Evolutionary conservation across 208 protist genomes (phyloP).

Genomic region (Trypanosoma avium): DNA sequence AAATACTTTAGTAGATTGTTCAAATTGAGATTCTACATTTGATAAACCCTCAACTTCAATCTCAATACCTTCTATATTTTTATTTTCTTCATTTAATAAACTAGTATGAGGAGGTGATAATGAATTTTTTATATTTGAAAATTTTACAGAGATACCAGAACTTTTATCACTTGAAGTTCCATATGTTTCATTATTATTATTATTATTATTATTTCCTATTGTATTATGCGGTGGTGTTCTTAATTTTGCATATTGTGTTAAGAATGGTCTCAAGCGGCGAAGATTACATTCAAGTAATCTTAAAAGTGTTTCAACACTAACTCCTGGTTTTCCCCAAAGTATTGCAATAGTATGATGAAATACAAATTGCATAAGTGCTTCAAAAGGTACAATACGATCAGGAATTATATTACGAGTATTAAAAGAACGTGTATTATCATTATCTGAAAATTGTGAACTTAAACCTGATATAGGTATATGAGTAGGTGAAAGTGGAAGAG

Average conservation of each 20-base stretch:
- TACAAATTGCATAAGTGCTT: slow-evolving; percentile 71
- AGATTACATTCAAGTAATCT: slow-evolving; percentile 77
- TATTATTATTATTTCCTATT: neutral
- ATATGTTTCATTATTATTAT: neutral
- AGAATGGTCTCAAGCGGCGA: slow-evolving; percentile 60
- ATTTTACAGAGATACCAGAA: neutral
- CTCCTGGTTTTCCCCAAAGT: slow-evolving; percentile 59
- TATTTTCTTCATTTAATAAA: neutral
- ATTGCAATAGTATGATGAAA: slow-evolving; percentile 70
- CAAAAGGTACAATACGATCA: slow-evolving; percentile 47
- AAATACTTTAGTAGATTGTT: slow-evolving; percentile 59
- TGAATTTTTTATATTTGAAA: too few species aligned
- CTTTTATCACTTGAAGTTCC: neutral
- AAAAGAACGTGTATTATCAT: neutral
- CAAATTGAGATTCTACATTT: slow-evolving; percentile 46
- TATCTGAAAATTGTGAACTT: neutral
- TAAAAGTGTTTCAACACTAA: slow-evolving; percentile 63
- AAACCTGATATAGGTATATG: neutral
- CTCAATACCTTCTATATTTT: neutral
- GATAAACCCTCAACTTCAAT: neutral
- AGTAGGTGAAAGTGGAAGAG: neutral
- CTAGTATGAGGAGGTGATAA: neutral
- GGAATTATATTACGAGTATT: neutral
- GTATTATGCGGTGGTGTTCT: slow-evolving; percentile 26
- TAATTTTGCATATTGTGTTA: slow-evolving; percentile 50